These are phyloP conservation scores for Fusarium avenaceum DNA, from an alignment of 2,329 filamentous ascomycete genomes.

Conservation along the genomic window DNA sequence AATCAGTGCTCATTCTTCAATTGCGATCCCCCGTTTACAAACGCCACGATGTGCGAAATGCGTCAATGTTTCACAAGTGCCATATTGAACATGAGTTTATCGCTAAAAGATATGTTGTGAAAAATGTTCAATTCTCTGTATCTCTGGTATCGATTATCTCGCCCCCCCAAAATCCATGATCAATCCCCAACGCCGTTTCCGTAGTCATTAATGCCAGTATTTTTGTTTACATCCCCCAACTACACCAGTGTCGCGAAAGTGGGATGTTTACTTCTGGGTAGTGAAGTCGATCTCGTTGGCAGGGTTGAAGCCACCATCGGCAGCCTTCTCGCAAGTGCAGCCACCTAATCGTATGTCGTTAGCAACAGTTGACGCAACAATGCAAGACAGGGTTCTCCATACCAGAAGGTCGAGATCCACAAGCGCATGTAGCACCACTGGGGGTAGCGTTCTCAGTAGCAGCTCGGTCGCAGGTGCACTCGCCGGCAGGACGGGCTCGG, in stretches of 20 bases:
- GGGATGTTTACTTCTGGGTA: constrained; percentile 59
- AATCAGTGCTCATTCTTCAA: not conserved
- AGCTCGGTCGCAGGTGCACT: constrained; percentile 85
- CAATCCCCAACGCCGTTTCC: constrained; percentile 41
- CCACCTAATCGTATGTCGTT: constrained; percentile 61
- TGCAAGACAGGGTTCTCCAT: constrained; percentile 53
- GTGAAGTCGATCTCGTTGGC: constrained; percentile 89
- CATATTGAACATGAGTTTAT: not conserved
- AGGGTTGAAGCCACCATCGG: constrained; percentile 72
- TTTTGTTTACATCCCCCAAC: not conserved
- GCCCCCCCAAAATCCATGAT: constrained; percentile 18
- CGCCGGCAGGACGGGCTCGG: constrained; percentile 81
- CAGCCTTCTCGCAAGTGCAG: constrained; percentile 86
- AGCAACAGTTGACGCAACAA: constrained; percentile 24
- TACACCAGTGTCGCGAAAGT: not conserved
- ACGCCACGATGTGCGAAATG: not conserved
- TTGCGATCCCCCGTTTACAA: not conserved
- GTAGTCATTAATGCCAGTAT: constrained; percentile 27
- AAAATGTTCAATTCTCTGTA: constrained; percentile 23
- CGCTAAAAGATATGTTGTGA: not conserved
- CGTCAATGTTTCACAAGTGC: not conserved
- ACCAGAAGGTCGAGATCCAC: constrained; percentile 81
- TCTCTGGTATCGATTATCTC: constrained; percentile 31
- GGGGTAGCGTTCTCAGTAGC: constrained; percentile 75
- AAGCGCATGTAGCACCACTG: constrained; percentile 76